Evolutionary conservation across 345 rosid species (phyloP).

Genomic region (Erucastrum elatum): DNA sequence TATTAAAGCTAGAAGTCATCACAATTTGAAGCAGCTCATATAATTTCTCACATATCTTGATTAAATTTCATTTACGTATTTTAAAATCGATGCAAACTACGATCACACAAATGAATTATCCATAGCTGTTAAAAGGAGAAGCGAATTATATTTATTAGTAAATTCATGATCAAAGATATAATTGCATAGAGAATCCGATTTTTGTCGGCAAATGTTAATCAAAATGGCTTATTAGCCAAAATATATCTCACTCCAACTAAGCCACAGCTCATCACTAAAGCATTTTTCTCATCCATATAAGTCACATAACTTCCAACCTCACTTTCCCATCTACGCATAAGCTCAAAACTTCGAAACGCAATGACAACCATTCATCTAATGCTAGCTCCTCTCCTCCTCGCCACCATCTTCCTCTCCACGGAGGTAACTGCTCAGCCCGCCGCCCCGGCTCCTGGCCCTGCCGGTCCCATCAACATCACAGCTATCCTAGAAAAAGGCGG

Average conservation of each 20-base stretch:
- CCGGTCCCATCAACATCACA: constrained; percentile 73
- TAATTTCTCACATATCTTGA: background rate
- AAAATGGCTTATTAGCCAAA: constrained; percentile 18
- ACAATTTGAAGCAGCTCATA: background rate
- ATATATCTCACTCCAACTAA: constrained; percentile 53
- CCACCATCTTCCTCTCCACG: constrained; percentile 39
- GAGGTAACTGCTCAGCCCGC: constrained; percentile 28
- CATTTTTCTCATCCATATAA: constrained; percentile 40
- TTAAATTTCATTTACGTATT: background rate
- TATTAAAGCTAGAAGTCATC: background rate
- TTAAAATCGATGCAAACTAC: background rate
- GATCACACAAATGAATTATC: background rate
- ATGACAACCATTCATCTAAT: constrained; percentile 48
- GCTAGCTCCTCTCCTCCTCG: constrained; percentile 36
- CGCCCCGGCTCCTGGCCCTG: constrained; percentile 53
- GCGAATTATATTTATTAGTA: background rate
- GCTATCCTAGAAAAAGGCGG: constrained; percentile 68
- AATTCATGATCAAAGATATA: background rate
- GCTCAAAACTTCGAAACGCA: constrained; percentile 14
- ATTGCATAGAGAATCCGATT: background rate
- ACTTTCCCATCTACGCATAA: constrained; percentile 17
- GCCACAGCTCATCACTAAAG: constrained; percentile 23
- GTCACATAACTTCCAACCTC: constrained; percentile 25
- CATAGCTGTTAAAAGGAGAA: background rate
- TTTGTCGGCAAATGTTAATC: constrained; percentile 31